phyloP scores from a whole-genome alignment of 2,329 filamentous ascomycete species.

The Colletotrichum plurivorum region DNA sequence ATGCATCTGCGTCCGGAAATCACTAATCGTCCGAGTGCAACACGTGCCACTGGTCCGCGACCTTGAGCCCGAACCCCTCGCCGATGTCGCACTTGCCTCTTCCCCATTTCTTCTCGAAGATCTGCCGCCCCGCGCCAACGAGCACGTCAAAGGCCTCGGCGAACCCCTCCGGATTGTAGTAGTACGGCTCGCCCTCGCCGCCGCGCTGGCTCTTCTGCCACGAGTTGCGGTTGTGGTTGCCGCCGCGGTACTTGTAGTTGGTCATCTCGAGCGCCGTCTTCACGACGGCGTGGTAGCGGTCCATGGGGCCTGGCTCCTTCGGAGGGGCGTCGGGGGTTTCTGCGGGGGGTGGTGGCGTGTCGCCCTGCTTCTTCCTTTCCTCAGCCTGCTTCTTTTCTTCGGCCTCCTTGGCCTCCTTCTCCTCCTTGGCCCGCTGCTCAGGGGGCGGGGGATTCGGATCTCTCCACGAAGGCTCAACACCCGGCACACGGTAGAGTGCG shows the following conservation, averaged over 20 bases:
- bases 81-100: slow-evolving; percentile 60
- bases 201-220: slow-evolving; percentile 68
- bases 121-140: slow-evolving; percentile 60
- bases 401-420: not conserved
- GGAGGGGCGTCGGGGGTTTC: not conserved
- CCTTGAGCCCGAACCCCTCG: slow-evolving; percentile 50
- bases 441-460: slow-evolving; percentile 52
- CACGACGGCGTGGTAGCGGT: slow-evolving; percentile 43
- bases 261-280: slow-evolving; percentile 52
- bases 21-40: not conserved
- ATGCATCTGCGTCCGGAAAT: too few relatives aligned
- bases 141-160: slow-evolving; percentile 59
- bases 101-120: slow-evolving; percentile 62
- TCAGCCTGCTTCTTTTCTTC: not conserved
- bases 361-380: not conserved
- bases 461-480: slow-evolving; percentile 51
- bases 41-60: slow-evolving; percentile 63
- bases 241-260: slow-evolving; percentile 57
- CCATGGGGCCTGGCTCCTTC: slow-evolving; percentile 42
- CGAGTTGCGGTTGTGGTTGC: slow-evolving; percentile 59
- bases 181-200: slow-evolving; percentile 67
- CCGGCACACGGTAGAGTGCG: slow-evolving; percentile 60
- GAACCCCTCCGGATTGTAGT: slow-evolving; percentile 63
- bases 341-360: not conserved
- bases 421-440: slow-evolving; percentile 16